These are phyloP conservation scores for Tuber brumale DNA, from an alignment of 495 filamentous ascomycete species.

Conservation along the genomic window DNA sequence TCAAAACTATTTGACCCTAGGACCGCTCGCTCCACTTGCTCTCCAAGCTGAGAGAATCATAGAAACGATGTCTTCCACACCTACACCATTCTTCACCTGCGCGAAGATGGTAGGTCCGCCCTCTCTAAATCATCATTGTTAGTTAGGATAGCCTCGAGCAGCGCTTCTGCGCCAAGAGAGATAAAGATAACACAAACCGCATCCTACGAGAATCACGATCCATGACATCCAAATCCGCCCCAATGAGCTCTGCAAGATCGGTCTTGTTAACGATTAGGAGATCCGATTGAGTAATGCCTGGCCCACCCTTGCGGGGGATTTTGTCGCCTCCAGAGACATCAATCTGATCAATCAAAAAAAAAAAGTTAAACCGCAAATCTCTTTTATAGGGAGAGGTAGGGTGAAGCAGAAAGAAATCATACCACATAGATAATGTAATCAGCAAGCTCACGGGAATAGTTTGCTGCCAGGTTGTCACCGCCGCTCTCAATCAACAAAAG, in stretches of 20 bases:
- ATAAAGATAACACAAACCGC: conserved; percentile 46
- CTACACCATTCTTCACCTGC: conserved; percentile 86
- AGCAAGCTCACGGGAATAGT: conserved; percentile 87
- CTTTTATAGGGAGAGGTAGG: not conserved
- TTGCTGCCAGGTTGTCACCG: conserved; percentile 93
- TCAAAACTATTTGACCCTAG: conserved; percentile 1
- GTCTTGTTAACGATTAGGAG: conserved; percentile 93
- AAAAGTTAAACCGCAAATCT: not conserved
- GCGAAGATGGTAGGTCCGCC: conserved; percentile 96
- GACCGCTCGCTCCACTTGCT: conserved; percentile 62
- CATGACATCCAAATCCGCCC: conserved; percentile 89
- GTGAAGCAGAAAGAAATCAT: conserved; percentile 1
- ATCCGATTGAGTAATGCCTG: conserved; percentile 92
- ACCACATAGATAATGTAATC: conserved; percentile 94
- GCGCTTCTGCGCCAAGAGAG: not conserved
- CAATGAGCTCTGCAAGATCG: conserved; percentile 83
- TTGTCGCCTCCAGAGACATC: conserved; percentile 97
- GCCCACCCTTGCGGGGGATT: conserved; percentile 90
- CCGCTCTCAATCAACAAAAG: conserved; percentile 86
- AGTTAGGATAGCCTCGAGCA: not conserved
- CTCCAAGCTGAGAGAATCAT: conserved; percentile 91
- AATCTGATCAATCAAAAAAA: conserved; percentile 47
- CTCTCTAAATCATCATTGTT: conserved; percentile 48
- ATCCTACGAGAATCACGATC: conserved; percentile 91
- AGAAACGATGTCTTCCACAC: conserved; percentile 74